Percentiles rank a stretch among this genome's conserved stretches.
Evolutionary conservation across 208 protist species (phyloP).

Genomic region (Phytomonas sp.): DNA sequence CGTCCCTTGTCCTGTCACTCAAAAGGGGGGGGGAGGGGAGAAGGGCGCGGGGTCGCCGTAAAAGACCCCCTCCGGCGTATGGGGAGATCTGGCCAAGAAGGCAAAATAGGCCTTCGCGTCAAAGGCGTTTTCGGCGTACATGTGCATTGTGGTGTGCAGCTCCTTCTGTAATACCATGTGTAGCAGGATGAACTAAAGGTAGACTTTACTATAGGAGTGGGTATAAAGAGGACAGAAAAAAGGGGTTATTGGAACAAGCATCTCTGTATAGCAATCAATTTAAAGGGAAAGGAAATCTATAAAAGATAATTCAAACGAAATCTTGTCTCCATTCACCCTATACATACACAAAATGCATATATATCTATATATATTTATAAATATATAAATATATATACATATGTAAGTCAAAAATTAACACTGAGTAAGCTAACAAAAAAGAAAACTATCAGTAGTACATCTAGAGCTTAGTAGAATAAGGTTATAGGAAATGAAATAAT

Average conservation of each 20-base stretch:
- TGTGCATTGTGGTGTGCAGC: background rate
- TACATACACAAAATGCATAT: no score
- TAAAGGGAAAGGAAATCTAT: background rate
- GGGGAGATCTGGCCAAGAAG: background rate
- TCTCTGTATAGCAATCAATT: background rate
- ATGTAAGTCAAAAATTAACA: background rate
- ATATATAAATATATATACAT: no score
- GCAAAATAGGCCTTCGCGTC: background rate
- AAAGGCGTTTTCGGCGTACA: background rate
- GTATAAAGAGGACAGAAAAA: background rate
- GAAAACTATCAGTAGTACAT: background rate
- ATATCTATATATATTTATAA: no score
- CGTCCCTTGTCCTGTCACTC: no score
- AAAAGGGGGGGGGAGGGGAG: no score
- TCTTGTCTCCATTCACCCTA: background rate
- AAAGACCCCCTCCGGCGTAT: no score
- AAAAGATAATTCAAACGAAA: background rate
- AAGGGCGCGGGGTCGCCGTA: no score
- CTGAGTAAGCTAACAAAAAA: background rate
- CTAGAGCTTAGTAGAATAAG: background rate
- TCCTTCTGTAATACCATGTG: background rate
- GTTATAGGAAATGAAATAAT: background rate
- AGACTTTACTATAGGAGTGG: no score
- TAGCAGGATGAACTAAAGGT: no score
- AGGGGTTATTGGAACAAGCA: background rate